phyloP scores from a whole-genome alignment of 2,329 filamentous ascomycete species.

The Sclerotinia borealis region DNA sequence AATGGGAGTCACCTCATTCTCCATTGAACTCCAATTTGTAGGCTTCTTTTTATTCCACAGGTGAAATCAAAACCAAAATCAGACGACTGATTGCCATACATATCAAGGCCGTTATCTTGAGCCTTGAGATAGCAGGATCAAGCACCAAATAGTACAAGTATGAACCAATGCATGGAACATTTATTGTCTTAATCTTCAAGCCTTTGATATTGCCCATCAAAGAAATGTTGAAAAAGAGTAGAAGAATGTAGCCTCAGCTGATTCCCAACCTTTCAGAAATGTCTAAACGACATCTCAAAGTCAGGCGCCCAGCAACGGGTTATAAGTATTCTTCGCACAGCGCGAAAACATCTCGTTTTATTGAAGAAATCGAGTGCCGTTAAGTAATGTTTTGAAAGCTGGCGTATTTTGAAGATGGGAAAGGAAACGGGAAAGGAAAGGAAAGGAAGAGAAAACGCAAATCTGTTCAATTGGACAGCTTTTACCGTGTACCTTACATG shows the following conservation, averaged over 20 bases:
- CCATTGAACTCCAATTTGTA: neutral
- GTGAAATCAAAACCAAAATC: neutral
- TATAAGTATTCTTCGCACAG: constrained; percentile 56
- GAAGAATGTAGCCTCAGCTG: constrained; percentile 59
- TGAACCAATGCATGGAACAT: neutral
- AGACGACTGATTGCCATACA: neutral
- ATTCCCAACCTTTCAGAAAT: constrained; percentile 62
- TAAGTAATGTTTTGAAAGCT: constrained; percentile 19
- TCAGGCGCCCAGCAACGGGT: constrained; percentile 69
- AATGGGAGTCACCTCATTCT: neutral
- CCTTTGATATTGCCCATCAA: neutral
- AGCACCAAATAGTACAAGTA: neutral
- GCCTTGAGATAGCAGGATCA: too few species aligned
- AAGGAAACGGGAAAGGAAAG: neutral
- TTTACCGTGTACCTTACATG: neutral
- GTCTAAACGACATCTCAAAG: constrained; percentile 59
- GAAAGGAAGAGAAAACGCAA: neutral
- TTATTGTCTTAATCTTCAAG: neutral
- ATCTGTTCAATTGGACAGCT: neutral
- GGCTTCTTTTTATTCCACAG: neutral
- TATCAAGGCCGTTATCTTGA: too few species aligned
- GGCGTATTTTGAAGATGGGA: constrained; percentile 6
- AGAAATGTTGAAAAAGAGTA: neutral
- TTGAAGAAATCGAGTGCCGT: constrained; percentile 14
- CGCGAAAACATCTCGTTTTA: constrained; percentile 58